Evolutionary conservation across 2,329 filamentous ascomycete species (phyloP).

Genomic region (Ophiostoma tasmaniense): DNA sequence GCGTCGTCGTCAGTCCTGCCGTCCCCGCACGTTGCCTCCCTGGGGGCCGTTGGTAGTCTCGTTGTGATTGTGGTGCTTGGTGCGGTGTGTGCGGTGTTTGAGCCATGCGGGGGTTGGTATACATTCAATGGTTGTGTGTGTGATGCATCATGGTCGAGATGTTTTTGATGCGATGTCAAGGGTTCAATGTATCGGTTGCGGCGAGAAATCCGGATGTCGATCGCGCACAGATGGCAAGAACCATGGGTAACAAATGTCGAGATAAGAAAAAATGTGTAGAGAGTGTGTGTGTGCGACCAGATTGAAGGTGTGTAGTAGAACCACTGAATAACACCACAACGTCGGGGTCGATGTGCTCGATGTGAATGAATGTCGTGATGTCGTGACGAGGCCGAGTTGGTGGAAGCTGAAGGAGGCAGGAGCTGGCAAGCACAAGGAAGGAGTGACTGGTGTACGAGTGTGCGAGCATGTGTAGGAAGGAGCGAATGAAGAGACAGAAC

Average conservation of each 20-base stretch:
- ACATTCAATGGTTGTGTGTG: neutral
- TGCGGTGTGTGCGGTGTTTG: neutral
- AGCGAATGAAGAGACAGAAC: neutral
- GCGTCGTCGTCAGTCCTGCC: neutral
- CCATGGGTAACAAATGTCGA: neutral
- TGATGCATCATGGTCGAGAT: neutral
- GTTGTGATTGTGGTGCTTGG: neutral
- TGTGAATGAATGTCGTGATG: neutral
- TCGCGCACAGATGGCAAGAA: neutral
- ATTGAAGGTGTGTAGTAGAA: neutral
- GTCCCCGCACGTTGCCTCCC: neutral
- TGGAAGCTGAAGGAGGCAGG: neutral
- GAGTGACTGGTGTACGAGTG: no score
- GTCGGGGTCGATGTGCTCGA: neutral
- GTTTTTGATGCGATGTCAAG: neutral
- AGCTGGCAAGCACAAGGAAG: neutral
- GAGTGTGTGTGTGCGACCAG: neutral
- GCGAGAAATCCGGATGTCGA: neutral
- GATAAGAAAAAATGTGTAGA: neutral
- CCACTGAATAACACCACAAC: neutral
- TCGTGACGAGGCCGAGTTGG: neutral
- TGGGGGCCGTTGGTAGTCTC: neutral
- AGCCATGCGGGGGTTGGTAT: neutral
- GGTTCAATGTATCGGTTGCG: neutral
- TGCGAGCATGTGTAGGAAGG: neutral